Percentiles rank a stretch among this genome's conserved stretches.
Evolutionary conservation across 805 yeast species (phyloP).

Genomic region (Myxozyma lipomycoides): DNA sequence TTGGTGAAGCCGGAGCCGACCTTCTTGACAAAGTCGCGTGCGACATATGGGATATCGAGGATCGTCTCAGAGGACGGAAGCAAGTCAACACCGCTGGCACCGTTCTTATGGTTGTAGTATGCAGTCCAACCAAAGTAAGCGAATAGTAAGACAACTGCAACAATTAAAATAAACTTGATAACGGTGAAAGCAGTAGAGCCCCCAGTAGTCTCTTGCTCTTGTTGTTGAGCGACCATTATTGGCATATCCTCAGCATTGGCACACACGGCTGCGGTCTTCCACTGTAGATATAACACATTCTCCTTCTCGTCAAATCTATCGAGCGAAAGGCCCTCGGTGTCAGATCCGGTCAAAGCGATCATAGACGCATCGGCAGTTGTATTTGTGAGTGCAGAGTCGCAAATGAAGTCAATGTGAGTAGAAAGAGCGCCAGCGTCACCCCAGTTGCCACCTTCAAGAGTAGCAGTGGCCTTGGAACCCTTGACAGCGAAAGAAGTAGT

Average conservation of each 20-base stretch:
- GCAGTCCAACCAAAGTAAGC: constrained; percentile 53
- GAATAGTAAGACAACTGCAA: constrained; percentile 8
- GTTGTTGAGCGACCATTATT: constrained; percentile 10
- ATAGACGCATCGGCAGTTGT: constrained; percentile 27
- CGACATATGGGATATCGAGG: constrained; percentile 52
- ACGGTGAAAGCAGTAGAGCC: constrained; percentile 65
- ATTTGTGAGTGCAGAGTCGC: constrained; percentile 34
- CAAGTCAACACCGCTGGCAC: constrained; percentile 56
- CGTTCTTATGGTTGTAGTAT: constrained; percentile 68
- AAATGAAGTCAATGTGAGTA: constrained; percentile 35
- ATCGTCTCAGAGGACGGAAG: constrained; percentile 44
- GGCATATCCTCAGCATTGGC: constrained; percentile 28
- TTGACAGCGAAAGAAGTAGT: constrained; percentile 4
- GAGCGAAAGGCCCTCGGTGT: constrained; percentile 25
- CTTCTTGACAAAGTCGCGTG: constrained; percentile 46
- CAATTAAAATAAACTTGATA: constrained; percentile 74
- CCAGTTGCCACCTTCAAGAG: constrained; percentile 60
- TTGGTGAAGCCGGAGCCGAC: constrained; percentile 56
- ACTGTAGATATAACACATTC: constrained; percentile 36
- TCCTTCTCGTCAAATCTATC: constrained; percentile 34
- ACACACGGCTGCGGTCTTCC: constrained; percentile 46
- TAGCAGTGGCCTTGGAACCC: constrained; percentile 33
- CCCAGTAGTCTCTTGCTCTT: constrained; percentile 34
- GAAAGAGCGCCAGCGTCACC: constrained; percentile 50
- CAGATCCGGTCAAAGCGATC: constrained; percentile 19